These are phyloP conservation scores for Spathaspora hagerdaliae DNA, from an alignment of 805 yeast species.

Conservation along the genomic window DNA sequence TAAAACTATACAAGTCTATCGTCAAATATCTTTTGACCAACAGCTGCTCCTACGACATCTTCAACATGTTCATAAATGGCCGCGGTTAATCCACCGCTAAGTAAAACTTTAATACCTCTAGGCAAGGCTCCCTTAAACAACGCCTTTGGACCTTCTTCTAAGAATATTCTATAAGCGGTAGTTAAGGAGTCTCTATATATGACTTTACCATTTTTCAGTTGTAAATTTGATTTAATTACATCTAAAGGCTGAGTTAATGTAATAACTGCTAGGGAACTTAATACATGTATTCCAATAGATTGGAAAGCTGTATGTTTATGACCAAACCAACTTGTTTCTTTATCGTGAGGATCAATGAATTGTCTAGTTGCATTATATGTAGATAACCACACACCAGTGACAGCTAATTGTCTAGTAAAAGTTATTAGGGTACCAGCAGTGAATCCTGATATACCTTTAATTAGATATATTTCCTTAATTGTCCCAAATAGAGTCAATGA, in stretches of 20 bases:
- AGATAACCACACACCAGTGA: constrained; percentile 80
- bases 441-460: constrained; percentile 75
- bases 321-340: constrained; percentile 38
- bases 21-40: constrained; percentile 29
- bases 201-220: constrained; percentile 61
- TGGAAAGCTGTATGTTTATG: constrained; percentile 37
- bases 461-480: constrained; percentile 59
- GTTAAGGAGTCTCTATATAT: constrained; percentile 60
- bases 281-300: constrained; percentile 49
- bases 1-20: constrained; percentile 6
- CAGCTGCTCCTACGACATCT: constrained; percentile 22
- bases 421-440: constrained; percentile 85
- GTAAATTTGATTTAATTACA: constrained; percentile 82
- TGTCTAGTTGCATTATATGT: constrained; percentile 78
- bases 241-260: constrained; percentile 85
- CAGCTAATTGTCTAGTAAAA: constrained; percentile 68
- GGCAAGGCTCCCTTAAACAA: constrained; percentile 37
- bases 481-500: constrained; percentile 51
- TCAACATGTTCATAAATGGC: constrained; percentile 35
- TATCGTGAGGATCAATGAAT: constrained; percentile 50
- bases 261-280: constrained; percentile 71
- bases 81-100: constrained; percentile 41
- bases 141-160: constrained; percentile 27
- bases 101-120: constrained; percentile 35
- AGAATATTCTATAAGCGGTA: constrained; percentile 29